Evolutionary conservation across 2,329 filamentous ascomycete genomes (phyloP).

Genomic region (Alternaria angustiovoidea): DNA sequence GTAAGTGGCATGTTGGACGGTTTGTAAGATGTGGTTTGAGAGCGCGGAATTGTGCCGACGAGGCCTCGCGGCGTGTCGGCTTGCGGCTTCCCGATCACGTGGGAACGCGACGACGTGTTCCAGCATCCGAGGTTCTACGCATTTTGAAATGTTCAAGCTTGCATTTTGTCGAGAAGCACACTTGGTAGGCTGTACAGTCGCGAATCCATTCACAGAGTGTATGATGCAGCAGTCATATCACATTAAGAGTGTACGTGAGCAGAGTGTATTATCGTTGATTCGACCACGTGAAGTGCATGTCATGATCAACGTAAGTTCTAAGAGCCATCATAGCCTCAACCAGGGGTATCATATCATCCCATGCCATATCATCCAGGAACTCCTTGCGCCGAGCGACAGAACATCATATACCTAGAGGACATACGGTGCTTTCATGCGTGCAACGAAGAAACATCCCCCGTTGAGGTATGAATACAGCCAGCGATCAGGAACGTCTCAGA

Average conservation of each 20-base stretch:
- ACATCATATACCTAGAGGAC: neutral
- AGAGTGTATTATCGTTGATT: neutral
- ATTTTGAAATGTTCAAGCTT: neutral
- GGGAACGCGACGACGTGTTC: conserved; percentile 8
- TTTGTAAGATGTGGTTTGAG: conserved; percentile 27
- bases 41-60: conserved; percentile 35
- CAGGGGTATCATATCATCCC: neutral
- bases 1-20: conserved; percentile 9
- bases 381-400: neutral
- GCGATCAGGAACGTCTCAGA: neutral
- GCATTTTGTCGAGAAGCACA: neutral
- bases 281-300: neutral
- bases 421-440: neutral
- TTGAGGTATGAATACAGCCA: neutral
- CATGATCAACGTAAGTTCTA: neutral
- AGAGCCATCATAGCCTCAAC: neutral
- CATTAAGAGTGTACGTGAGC: neutral
- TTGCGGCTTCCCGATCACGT: neutral
- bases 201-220: neutral
- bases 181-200: neutral
- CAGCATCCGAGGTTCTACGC: neutral
- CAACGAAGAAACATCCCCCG: neutral
- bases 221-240: neutral
- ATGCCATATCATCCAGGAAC: neutral
- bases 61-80: neutral